Evolutionary conservation across 805 yeast species (phyloP), one percentile per base, ranked within the genome.

Genomic region (Barnettozyma pratensis): DNA sequence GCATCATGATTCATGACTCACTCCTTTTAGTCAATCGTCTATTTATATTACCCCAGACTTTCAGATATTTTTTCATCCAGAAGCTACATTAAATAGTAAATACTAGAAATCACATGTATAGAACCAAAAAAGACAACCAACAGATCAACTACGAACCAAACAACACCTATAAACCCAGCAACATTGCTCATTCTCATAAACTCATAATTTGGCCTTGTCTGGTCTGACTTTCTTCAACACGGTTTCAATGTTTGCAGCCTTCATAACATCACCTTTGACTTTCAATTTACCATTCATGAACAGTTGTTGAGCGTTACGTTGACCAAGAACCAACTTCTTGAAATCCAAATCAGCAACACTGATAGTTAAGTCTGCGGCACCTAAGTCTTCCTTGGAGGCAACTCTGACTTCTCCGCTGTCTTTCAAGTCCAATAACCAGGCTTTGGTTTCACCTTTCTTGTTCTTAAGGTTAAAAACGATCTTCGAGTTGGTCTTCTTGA

Each of bases 251-350:
- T 80, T 79, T 41, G 91, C 79, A 47, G 96, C 96, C 75, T 88
- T 88, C 91, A 85, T 85, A 71, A 88, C 84, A 72, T 89, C 87
- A 56, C 96, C 96, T 74, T 83, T 86, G 55, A 88, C 83, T 76
- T 87, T 87, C 67, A 88, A 78, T 68, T 84, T 85, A 39, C 96
- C 96, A 59, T 77, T 71, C 85, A 88, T 79, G 68, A 87, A 88
- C 61, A 88, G 76, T 71, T 81, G 83, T 69, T 88, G 96, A 42
- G 96, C 88, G 66, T 83, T 84, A 54, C 89, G 81, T 74, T 87
- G 85, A 53, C 95, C 95, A 52, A 73, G 70, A 46, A 85, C 85
- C 57, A 88, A 76, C 64, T 77, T 80, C 57, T 76, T 82, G 58
- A 88, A 81, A 65, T 85, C 86, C 48, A 77, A 75, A 61, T 87